Evolutionary conservation across 2,329 filamentous ascomycete genomes (phyloP).

Genomic region (Intubia oerlemansii): DNA sequence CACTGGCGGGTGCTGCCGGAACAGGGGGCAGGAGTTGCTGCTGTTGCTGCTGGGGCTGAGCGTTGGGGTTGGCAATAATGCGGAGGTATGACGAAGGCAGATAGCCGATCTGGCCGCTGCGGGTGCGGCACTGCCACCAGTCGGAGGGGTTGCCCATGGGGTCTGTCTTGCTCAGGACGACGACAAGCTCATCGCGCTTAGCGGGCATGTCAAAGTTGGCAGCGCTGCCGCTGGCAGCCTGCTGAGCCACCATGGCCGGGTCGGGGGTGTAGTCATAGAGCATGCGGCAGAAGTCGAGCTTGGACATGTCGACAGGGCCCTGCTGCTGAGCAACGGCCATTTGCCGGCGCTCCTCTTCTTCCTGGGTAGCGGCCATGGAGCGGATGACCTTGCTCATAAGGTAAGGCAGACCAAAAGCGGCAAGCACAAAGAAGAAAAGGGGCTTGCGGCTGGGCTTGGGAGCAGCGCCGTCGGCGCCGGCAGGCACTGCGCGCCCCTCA

Average conservation of each 20-base stretch:
- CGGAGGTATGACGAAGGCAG: slow-evolving; percentile 82
- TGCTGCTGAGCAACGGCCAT: slow-evolving; percentile 26
- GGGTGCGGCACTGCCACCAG: slow-evolving; percentile 89
- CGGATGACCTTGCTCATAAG: slow-evolving; percentile 93
- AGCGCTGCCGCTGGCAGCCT: slow-evolving; percentile 15
- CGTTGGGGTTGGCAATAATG: no score
- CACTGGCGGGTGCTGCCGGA: slow-evolving; percentile 9
- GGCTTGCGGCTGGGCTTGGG: slow-evolving; percentile 79
- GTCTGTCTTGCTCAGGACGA: slow-evolving; percentile 80
- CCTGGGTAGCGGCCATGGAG: slow-evolving; percentile 60
- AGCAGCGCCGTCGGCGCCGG: slow-evolving; percentile 36
- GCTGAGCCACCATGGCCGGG: slow-evolving; percentile 4
- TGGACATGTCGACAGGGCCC: slow-evolving; percentile 56
- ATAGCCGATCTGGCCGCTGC: slow-evolving; percentile 81
- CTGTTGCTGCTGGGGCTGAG: slow-evolving; percentile 2
- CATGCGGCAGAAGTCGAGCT: slow-evolving; percentile 90
- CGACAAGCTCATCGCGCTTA: slow-evolving; percentile 88
- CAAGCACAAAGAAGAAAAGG: slow-evolving; percentile 84
- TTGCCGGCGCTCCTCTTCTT: slow-evolving; percentile 53
- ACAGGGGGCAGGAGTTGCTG: slow-evolving; percentile 1
- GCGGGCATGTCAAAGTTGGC: slow-evolving; percentile 73
- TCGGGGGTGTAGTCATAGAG: slow-evolving; percentile 82
- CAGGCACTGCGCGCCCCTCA: slow-evolving; percentile 37
- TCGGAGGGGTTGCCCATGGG: slow-evolving; percentile 81
- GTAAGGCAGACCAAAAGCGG: slow-evolving; percentile 88